A percentile compares a stretch with the other conserved stretches of the same genome.
Evolutionary conservation across 192 early-diverging fungal genomes (phyloP).

Genomic region (Dimargaris verticillata): DNA sequence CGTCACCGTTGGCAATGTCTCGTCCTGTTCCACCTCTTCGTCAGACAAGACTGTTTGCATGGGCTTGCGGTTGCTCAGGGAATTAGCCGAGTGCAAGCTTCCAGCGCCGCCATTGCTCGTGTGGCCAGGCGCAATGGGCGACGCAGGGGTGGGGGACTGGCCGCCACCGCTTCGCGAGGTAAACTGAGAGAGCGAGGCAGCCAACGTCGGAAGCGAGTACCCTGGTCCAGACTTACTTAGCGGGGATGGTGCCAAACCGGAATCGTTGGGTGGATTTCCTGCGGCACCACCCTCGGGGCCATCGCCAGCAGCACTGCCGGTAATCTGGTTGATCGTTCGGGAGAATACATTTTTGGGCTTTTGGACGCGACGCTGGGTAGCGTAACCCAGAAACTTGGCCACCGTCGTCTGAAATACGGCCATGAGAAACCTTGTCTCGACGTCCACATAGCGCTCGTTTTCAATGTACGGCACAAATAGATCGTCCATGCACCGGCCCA

Average conservation of each 20-base stretch:
- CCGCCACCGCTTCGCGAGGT: background rate
- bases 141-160: background rate
- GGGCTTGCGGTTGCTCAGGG: too few relatives aligned
- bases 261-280: background rate
- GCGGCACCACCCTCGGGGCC: slow-evolving; percentile 7
- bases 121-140: background rate
- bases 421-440: slow-evolving; percentile 51
- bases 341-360: slow-evolving; percentile 23
- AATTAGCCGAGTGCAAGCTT: background rate
- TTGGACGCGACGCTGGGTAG: slow-evolving; percentile 19
- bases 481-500: slow-evolving; percentile 85
- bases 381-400: slow-evolving; percentile 27
- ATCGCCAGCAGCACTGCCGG: slow-evolving; percentile 6
- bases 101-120: background rate
- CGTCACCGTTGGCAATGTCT: background rate
- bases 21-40: slow-evolving; percentile 6
- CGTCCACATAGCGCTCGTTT: slow-evolving; percentile 68
- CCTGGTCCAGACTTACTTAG: background rate
- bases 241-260: background rate
- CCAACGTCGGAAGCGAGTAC: slow-evolving; percentile 15
- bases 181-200: slow-evolving; percentile 7
- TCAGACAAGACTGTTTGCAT: background rate
- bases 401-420: slow-evolving; percentile 43
- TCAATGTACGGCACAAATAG: slow-evolving; percentile 89
- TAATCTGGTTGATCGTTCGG: slow-evolving; percentile 28